Conservation (phyloP, 345 rosid species). For the Erysimum cheiranthoides region DNA sequence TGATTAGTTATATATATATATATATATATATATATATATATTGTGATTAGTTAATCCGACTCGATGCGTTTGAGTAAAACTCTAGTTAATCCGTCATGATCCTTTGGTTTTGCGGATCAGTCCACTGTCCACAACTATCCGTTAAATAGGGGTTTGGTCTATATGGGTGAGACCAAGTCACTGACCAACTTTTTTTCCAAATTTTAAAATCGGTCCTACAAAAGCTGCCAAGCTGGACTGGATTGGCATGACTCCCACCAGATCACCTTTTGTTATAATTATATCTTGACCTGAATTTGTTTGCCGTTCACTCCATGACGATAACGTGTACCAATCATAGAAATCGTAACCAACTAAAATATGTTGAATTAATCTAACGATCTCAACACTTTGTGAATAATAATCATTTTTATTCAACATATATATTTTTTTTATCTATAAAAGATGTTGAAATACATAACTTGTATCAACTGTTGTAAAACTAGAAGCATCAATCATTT, state of each 20-base stretch:
- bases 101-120: not conserved
- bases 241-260: conserved; percentile 11
- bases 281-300: conserved; percentile 12
- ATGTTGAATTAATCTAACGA: not conserved
- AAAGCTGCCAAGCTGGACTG: conserved; percentile 9
- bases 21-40: too few species aligned
- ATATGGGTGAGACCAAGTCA: not conserved
- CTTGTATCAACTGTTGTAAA: not conserved
- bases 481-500: conserved; percentile 18
- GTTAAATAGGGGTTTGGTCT: not conserved
- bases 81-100: not conserved
- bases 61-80: not conserved
- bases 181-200: conserved; percentile 1
- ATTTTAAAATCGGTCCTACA: not conserved
- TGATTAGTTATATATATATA: not conserved
- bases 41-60: not conserved
- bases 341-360: not conserved
- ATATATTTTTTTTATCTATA: not conserved
- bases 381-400: not conserved
- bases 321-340: not conserved
- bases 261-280: not conserved
- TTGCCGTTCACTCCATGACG: conserved; percentile 31
- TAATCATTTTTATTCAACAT: conserved; percentile 5
- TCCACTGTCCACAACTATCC: not conserved
- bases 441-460: not conserved